phyloP scores from a whole-genome alignment of 2,329 filamentous ascomycete species.

The Lithohypha guttulata region DNA sequence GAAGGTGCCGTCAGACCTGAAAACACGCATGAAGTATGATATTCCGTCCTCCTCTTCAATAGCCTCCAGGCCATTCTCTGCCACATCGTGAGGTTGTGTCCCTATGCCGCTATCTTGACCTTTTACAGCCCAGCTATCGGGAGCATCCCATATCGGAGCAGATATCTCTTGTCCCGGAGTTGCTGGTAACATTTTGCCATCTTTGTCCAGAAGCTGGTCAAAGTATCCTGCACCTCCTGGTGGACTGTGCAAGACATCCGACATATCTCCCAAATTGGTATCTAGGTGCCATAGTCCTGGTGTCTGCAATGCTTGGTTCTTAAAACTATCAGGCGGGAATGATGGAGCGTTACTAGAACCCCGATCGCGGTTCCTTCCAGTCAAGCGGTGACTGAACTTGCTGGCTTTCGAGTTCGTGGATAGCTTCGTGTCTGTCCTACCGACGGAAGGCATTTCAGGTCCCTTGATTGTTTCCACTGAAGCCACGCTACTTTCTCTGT shows the following conservation, averaged over 20 bases:
- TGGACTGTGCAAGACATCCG: slow-evolving; percentile 69
- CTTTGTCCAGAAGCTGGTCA: slow-evolving; percentile 12
- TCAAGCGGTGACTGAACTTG: slow-evolving; percentile 18
- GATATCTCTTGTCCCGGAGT: slow-evolving; percentile 28
- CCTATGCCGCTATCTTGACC: slow-evolving; percentile 38
- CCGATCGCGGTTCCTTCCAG: slow-evolving; percentile 14
- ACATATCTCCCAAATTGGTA: slow-evolving; percentile 81
- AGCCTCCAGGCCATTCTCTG: slow-evolving; percentile 55
- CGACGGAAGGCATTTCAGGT: slow-evolving; percentile 19
- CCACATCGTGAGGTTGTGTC: slow-evolving; percentile 33
- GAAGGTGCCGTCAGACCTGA: slow-evolving; percentile 87
- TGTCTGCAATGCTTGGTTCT: not conserved
- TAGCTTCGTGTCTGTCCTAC: slow-evolving; percentile 17
- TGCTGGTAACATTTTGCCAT: slow-evolving; percentile 25
- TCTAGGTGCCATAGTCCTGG: slow-evolving; percentile 45
- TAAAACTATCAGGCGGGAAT: slow-evolving; percentile 27
- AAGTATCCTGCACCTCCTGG: slow-evolving; percentile 33
- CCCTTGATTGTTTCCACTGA: slow-evolving; percentile 25
- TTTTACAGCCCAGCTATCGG: slow-evolving; percentile 92
- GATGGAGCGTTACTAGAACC: slow-evolving; percentile 30
- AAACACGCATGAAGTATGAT: slow-evolving; percentile 88
- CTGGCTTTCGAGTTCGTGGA: slow-evolving; percentile 9
- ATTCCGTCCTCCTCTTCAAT: slow-evolving; percentile 62
- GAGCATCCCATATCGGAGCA: slow-evolving; percentile 71
- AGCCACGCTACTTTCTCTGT: slow-evolving; percentile 24